Evolutionary conservation across 2,329 filamentous ascomycete species (phyloP), one percentile per base, ranked within the genome.

Genomic region (Acarospora socialis): DNA sequence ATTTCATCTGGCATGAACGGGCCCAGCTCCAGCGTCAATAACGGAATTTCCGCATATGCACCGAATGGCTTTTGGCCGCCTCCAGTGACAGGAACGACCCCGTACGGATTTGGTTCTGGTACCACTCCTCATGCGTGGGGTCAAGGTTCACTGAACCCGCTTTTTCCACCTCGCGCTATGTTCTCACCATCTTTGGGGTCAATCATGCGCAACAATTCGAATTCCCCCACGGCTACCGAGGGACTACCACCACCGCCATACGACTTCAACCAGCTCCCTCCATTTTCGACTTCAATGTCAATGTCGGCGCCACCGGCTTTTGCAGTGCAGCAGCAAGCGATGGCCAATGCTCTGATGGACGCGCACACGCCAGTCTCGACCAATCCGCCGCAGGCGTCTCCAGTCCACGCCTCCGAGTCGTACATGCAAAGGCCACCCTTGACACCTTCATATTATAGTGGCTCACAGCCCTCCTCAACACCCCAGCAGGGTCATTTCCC

Each of bases 241-340:
- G 66, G 65, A 29, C 60, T 86, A 33, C 68, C 78, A 38, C 64
- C 70, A 33, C 72, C 77, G 37, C 67, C 76, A 5, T 82, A 77
- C 54, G 76, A 80, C 41, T 62, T 72, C 39, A 72, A 74, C 42
- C 65, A 55, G 25, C 44, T 77, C 38, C 68, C 74, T 26, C 63
- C 73, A 7, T 20, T 82, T 77, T 50, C 66, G 38, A 67, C 67
- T 30, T 59, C 65, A 27, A 58, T 69, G 42, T 59, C 70, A 12
- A 65, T 74, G 48, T 64, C 68, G 7, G 68, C 68, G 33, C 63
- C 66, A 12, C 53, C 57, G 19, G 59, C 51, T 39, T 50, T 66
- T 32, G 57, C 62, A 12, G 53, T 61, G 21, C 61, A 56, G 40
- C 65, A 63, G 26, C 54, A 68, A 40, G 43, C 53, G 38, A 61